Evolutionary conservation across 2,329 filamentous ascomycete species (phyloP), one percentile per base, ranked within the genome.

Genomic region (Biscogniauxia sp.): DNA sequence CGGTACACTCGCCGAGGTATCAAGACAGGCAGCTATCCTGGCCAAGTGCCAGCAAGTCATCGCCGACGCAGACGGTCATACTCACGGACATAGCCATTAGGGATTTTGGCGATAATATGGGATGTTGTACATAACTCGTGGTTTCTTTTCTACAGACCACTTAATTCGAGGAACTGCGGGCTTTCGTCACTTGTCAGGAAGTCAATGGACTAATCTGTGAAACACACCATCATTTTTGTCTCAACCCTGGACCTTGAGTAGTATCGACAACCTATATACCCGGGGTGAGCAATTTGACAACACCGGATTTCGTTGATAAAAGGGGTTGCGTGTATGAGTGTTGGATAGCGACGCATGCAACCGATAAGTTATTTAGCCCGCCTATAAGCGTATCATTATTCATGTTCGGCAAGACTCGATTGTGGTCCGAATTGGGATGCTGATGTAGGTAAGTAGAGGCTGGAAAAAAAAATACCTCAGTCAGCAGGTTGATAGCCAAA

Each of bases 1-100:
- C 68, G 82, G 89, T 17, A 83, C 86, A 52, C 80, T 97, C 54
- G 89, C 86, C 3, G 91, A 97, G 70, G 88, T 97, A 1, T 88
- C 89, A 25, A 88, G 88, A 70, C 92, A 96, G 77, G 90, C 91
- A 13, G 84, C 86, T 56, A 91, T 94, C 59, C 78, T 93, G 66
- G 84, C 87, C 51, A 91, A 92, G 75, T 94, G 91, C 70, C 88
- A 91, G 72, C 84, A 82, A 68, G 76, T 76, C 3, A 75, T 83
- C 25, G 62, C 64, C 3, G 63, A 63, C 52, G 68, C 66, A 32
- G 71, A 71, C 20, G 64, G 69, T 32, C 65, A 67, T 53, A 62
- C 69, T 15, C 70, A 75, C 62, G 66, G 65, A 50, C 72, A 76
- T 62, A 56, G 64, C 55, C 69, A 72, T 61, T 71, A 56, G 56